Percentiles rank a stretch among this genome's conserved stretches.
Conservation (phyloP, 306 rosid species). For the Fragaria iinumae region DNA sequence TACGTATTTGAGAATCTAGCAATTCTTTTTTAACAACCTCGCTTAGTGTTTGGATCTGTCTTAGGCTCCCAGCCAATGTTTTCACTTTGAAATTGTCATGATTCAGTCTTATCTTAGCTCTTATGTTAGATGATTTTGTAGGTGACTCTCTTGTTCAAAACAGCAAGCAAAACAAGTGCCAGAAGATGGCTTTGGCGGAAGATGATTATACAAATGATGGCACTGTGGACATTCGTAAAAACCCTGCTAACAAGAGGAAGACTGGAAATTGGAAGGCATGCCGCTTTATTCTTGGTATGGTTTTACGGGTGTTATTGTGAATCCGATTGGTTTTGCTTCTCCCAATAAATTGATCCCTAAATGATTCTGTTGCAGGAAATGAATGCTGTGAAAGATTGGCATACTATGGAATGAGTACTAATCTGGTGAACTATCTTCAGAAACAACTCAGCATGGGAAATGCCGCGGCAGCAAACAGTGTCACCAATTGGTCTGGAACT, state of each 20-base stretch:
- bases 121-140: constrained; percentile 2
- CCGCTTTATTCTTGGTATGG: constrained; percentile 72
- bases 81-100: constrained; percentile 5
- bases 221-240: constrained; percentile 45
- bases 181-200: constrained; percentile 14
- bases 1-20: neutral
- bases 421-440: constrained; percentile 80
- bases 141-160: constrained; percentile 3
- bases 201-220: constrained; percentile 69
- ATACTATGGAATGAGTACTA: constrained; percentile 83
- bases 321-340: neutral
- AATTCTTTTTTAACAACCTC: neutral
- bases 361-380: constrained; percentile 47
- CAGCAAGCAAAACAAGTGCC: neutral
- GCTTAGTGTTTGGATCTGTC: neutral
- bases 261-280: constrained; percentile 88
- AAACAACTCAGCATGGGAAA: constrained; percentile 59
- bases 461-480: constrained; percentile 57
- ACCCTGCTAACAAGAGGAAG: constrained; percentile 66
- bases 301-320: constrained; percentile 4
- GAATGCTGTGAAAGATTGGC: constrained; percentile 93
- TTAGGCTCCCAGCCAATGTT: neutral
- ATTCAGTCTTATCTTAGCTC: neutral
- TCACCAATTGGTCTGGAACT: constrained; percentile 83
- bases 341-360: neutral